A percentile compares a stretch with the other conserved stretches of the same genome.
These are phyloP conservation scores for Sordaria brevicollis DNA, from an alignment of 495 filamentous ascomycete species.

Conservation along the genomic window DNA sequence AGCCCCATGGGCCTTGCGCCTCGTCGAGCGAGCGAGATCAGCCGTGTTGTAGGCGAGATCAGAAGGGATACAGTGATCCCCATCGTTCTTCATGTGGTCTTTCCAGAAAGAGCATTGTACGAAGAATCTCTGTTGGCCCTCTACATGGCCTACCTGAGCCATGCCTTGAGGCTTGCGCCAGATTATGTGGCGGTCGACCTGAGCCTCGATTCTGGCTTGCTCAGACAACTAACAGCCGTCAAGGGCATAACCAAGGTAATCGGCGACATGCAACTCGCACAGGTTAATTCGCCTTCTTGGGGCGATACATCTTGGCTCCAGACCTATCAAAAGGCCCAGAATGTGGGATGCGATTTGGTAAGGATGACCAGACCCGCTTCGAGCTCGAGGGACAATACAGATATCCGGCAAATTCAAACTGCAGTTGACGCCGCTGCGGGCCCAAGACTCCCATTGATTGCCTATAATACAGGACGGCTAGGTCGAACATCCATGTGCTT, in stretches of 20 bases:
- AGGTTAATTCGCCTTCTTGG: conserved; percentile 42
- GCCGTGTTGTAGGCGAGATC: conserved; percentile 40
- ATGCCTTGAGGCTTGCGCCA: conserved; percentile 53
- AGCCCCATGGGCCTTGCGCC: conserved; percentile 37
- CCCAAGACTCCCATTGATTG: conserved; percentile 45
- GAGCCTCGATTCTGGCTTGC: conserved; percentile 33
- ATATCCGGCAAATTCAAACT: conserved; percentile 41
- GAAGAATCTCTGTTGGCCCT: conserved; percentile 23
- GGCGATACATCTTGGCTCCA: conserved; percentile 40
- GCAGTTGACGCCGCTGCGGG: conserved; percentile 30
- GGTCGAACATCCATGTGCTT: conserved; percentile 57
- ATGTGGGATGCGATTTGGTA: conserved; percentile 51
- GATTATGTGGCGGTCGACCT: conserved; percentile 59
- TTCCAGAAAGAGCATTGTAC: conserved; percentile 20
- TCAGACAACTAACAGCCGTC: conserved; percentile 36
- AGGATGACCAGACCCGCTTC: conserved; percentile 47
- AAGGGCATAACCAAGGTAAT: conserved; percentile 59
- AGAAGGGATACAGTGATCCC: conserved; percentile 52
- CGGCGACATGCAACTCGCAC: conserved; percentile 39
- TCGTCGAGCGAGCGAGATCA: conserved; percentile 38
- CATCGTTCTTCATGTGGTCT: conserved; percentile 53
- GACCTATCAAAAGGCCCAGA: conserved; percentile 45
- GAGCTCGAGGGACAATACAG: conserved; percentile 46
- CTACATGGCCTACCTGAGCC: conserved; percentile 48
- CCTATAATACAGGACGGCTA: conserved; percentile 54